Conservation (phyloP, 257 asterid species). For the Fraxinus pennsylvanica region DNA sequence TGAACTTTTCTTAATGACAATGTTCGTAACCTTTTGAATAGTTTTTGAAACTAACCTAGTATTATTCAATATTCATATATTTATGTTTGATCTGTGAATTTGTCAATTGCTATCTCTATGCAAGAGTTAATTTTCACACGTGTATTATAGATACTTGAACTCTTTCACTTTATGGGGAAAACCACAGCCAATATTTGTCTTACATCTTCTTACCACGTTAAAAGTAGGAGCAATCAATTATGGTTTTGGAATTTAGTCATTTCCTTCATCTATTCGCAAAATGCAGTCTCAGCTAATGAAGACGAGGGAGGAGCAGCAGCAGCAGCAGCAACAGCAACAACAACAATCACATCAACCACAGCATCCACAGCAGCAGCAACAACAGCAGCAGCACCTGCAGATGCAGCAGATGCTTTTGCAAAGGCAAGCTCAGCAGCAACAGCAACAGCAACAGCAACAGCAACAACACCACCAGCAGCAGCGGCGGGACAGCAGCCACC, state of each 20-base stretch:
- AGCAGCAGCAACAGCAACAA: background rate
- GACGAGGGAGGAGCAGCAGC: slow-evolving; percentile 88
- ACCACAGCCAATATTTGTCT: background rate
- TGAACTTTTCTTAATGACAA: background rate
- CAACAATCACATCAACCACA: slow-evolving; percentile 55
- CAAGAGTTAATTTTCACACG: background rate
- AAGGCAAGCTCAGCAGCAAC: slow-evolving; percentile 81
- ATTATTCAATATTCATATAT: background rate
- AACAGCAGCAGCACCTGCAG: slow-evolving; percentile 69
- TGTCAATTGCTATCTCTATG: slow-evolving; percentile 1
- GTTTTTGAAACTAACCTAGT: background rate
- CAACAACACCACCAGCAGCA: slow-evolving; percentile 69
- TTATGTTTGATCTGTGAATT: background rate
- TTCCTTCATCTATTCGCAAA: slow-evolving; percentile 13
- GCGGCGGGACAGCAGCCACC: slow-evolving; percentile 78
- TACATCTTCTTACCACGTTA: background rate
- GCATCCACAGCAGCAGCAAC: slow-evolving; percentile 51
- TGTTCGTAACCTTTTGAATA: background rate
- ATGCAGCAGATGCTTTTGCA: slow-evolving; percentile 78
- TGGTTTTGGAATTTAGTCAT: slow-evolving; percentile 4
- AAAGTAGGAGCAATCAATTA: background rate
- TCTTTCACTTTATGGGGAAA: background rate
- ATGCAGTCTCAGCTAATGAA: slow-evolving; percentile 87
- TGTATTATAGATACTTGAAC: background rate
- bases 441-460: background rate